phyloP scores from a whole-genome alignment of 257 asterid genomes.

The Solanum gandarillasii region DNA sequence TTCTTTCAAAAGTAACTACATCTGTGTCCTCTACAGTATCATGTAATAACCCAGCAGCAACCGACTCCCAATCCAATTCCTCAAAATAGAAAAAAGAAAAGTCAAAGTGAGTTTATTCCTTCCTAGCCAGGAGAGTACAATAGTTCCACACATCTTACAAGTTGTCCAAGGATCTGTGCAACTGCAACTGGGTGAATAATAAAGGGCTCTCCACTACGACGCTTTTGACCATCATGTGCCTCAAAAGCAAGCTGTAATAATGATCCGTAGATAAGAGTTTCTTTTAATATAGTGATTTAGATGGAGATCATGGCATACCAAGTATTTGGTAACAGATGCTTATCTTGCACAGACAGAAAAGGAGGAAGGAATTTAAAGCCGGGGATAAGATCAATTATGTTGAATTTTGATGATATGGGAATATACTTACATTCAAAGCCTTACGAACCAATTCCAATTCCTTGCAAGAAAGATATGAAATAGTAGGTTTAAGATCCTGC shows the following conservation, averaged over 20 bases:
- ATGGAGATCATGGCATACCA: background rate
- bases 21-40: slow-evolving; percentile 91
- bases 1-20: slow-evolving; percentile 74
- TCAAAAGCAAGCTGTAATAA: slow-evolving; percentile 58
- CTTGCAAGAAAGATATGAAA: slow-evolving; percentile 64
- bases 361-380: background rate
- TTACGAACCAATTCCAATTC: slow-evolving; percentile 66
- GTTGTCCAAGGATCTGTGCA: slow-evolving; percentile 91
- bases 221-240: slow-evolving; percentile 92
- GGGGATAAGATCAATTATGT: background rate
- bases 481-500: slow-evolving; percentile 72
- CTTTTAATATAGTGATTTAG: background rate
- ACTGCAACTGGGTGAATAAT: slow-evolving; percentile 94
- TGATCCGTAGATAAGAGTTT: background rate
- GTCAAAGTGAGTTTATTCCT: background rate
- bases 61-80: slow-evolving; percentile 96
- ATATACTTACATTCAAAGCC: slow-evolving; percentile 60
- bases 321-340: background rate
- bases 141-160: slow-evolving; percentile 37
- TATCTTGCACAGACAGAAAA: background rate
- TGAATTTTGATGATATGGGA: background rate
- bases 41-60: slow-evolving; percentile 93
- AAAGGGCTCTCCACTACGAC: slow-evolving; percentile 97
- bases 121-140: background rate
- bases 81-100: slow-evolving; percentile 9